Evolutionary conservation across 192 early-diverging fungal genomes (phyloP), one percentile per base, ranked within the genome.

Genomic region (Backusella liffmaniae): DNA sequence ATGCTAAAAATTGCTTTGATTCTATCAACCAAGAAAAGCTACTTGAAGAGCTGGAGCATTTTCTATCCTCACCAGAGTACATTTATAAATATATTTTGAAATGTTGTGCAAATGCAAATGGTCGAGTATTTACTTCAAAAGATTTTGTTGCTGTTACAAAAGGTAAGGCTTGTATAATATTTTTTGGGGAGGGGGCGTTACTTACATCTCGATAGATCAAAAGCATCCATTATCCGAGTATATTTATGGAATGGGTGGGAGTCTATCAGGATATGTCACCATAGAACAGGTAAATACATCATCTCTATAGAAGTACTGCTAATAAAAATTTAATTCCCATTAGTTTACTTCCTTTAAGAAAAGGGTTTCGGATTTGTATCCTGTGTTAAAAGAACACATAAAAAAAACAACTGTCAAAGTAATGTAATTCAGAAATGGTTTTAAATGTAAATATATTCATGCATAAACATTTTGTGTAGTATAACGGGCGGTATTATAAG

Each of bases 1-100:
- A 71, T 16, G 39, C 29, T 13, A 26, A 44, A 32, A 49, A 71
- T 49, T 71, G 70, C 21, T 71, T 49, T 30, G 70, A 71, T 71
- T 46, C 39, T 0, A 71, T 71, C 15, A 44, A 71, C 29, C 70
- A 71, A 71, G 70, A 71, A 46, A 71, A 18, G 1, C 15, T 71
- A 29, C 10, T 71, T 21, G 35, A 62, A 26, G 23, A 62, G 2
- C 4, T 62, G 26, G 56, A 62, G 21, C 56, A 62, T 13, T 62
- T 62, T 12, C 12, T 62, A 29, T 23, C 26, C 3, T 62, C 56
- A 62, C 23, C 56, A 0, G 56, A 62, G 13, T 30, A 29, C 49
- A 71, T 44, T 49, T 16, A 23, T 69, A 49, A 32, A 29, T 5
- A 44, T 32, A 26, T 44, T 26, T 37, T 70, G 12, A 70, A 70